Evolutionary conservation across 129 eudicot genomes (phyloP), one percentile per base, ranked within the genome.

Genomic region (Deinandra increscens): DNA sequence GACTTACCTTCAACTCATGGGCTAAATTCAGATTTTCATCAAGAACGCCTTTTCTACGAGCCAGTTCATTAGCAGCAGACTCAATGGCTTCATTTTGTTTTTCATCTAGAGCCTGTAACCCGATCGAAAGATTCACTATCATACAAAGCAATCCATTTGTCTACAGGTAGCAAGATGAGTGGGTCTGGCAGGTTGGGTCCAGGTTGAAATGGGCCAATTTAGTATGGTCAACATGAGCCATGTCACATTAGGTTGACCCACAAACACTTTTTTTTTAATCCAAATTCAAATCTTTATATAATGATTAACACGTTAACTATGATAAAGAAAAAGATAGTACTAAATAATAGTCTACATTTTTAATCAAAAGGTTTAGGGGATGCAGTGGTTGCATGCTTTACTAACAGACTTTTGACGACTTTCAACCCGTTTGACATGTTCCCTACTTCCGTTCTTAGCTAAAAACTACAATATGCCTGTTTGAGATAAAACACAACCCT

Each of bases 11-110:
- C 71, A 93, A 75, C 39, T 89, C 90, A 78, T 85, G 85, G 59
- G 89, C 76, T 72, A 93, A 69, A 79, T 62, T 89, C 19, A 89
- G 70, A 83, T 89, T 81, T 67, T 89, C 95, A 56, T 93, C 96
- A 78, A 93, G 88, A 74, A 86, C 95, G 11, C 83, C 88, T 87
- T 87, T 93, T 75, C 98, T 86, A 54, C 61, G 84, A 63, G 88
- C 85, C 82, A 93, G 42, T 74, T 93, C 96, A 69, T 87, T 87
- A 42, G 91, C 86, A 42, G 95, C 96, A 70, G 96, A 80, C 72
- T 75, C 76, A 17, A 93, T 82, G 23, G 86, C 83, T 76, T 93
- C 98, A 84, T 42, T 86, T 77, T 93, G 95, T 76, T 89, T 89
- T 75, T 93, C 98, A 73, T 89, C 95, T 64, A 89, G 76, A 51